Conservation (phyloP, 148 eudicot species). For the Dysphania ambrosioides region DNA sequence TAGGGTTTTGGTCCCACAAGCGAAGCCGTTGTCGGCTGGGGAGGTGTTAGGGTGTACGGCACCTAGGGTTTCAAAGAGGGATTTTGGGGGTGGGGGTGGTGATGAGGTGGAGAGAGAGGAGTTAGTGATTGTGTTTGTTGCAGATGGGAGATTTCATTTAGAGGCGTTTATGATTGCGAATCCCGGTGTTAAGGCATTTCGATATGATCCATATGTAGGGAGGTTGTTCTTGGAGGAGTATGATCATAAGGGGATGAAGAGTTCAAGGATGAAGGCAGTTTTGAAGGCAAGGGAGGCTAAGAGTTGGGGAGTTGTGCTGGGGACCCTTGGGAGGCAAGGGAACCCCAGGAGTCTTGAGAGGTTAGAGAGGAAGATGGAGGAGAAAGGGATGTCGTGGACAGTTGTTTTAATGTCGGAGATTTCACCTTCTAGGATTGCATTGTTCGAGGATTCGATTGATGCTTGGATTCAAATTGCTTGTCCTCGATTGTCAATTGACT, state of each 20-base stretch:
- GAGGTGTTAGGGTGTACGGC: constrained; percentile 94
- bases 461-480: constrained; percentile 97
- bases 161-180: constrained; percentile 97
- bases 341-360: constrained; percentile 75
- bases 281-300: constrained; percentile 62
- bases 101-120: constrained; percentile 36
- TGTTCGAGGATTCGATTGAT: constrained; percentile 83
- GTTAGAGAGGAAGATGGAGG: constrained; percentile 77
- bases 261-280: constrained; percentile 59
- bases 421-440: constrained; percentile 62
- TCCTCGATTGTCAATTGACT: constrained; percentile 88
- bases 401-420: constrained; percentile 86
- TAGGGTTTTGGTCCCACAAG: constrained; percentile 81
- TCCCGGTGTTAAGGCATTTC: constrained; percentile 62
- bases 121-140: constrained; percentile 65
- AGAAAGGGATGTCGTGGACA: constrained; percentile 62
- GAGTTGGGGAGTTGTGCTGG: constrained; percentile 85
- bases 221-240: constrained; percentile 85
- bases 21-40: constrained; percentile 88
- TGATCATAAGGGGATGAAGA: constrained; percentile 91
- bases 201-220: constrained; percentile 91
- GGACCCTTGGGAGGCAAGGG: constrained; percentile 94
- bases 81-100: constrained; percentile 7
- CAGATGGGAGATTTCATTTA: constrained; percentile 95
- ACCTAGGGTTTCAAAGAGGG: constrained; percentile 39